These are phyloP conservation scores for Phytophthora tentaculata DNA, from an alignment of 352 stramenopile species.

Conservation along the genomic window DNA sequence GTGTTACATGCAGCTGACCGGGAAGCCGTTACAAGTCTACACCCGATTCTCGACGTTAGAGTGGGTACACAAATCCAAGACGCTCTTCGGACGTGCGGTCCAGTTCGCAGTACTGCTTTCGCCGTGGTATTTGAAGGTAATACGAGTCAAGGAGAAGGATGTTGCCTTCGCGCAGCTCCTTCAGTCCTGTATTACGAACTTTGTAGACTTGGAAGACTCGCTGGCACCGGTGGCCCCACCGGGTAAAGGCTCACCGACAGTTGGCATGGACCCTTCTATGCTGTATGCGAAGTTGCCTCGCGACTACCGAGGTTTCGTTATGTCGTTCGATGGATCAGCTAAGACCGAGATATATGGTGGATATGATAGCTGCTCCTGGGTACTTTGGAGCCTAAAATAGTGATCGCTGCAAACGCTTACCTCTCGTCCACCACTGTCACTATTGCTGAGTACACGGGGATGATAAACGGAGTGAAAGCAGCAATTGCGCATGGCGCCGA, in stretches of 20 bases:
- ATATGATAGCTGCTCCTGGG: background rate
- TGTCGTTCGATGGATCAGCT: background rate
- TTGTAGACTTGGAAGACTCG: background rate
- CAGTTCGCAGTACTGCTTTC: background rate
- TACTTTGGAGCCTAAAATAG: background rate
- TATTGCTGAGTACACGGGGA: background rate
- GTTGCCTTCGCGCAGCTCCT: background rate
- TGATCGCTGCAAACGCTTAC: background rate
- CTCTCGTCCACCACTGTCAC: background rate
- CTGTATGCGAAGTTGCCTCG: background rate
- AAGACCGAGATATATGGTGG: background rate
- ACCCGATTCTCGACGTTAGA: background rate
- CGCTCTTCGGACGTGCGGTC: background rate
- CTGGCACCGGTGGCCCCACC: background rate
- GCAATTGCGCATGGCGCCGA: background rate
- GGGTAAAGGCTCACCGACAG: background rate
- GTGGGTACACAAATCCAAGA: background rate
- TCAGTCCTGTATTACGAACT: background rate
- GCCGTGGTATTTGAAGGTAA: background rate
- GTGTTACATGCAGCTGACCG: background rate
- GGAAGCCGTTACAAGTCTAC: background rate
- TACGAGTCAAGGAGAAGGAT: background rate
- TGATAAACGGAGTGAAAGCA: background rate
- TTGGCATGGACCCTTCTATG: background rate
- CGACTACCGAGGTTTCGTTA: background rate